Percentiles rank a stretch among this genome's conserved stretches.
phyloP scores from a whole-genome alignment of 805 yeast species.

The Debaryomyces castellii region DNA sequence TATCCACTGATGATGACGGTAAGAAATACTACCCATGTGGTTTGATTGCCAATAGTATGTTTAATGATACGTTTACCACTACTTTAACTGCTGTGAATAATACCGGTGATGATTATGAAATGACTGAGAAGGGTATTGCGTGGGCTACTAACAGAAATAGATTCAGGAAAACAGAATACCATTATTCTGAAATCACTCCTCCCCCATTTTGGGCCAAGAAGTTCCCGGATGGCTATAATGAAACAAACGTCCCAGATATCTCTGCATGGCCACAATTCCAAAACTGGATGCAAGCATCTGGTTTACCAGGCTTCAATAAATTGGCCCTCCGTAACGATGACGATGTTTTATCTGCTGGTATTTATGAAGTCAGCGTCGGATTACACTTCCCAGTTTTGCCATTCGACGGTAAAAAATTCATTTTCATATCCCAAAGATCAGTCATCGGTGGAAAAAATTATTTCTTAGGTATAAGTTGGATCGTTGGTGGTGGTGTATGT shows the following conservation, averaged over 20 bases:
- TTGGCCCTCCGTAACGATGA: conserved; percentile 62
- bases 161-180: conserved; percentile 42
- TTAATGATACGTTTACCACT: conserved; percentile 63
- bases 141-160: conserved; percentile 39
- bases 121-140: conserved; percentile 42
- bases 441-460: conserved; percentile 75
- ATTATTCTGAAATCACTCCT: conserved; percentile 37
- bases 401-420: conserved; percentile 64
- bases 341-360: conserved; percentile 54
- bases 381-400: conserved; percentile 77
- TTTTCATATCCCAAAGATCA: conserved; percentile 68
- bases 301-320: conserved; percentile 41
- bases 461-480: conserved; percentile 72
- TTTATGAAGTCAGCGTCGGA: conserved; percentile 64
- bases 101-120: conserved; percentile 24
- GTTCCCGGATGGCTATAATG: conserved; percentile 44
- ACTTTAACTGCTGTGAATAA: conserved; percentile 40
- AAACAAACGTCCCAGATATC: conserved; percentile 43
- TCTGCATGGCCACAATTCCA: conserved; percentile 45
- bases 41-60: conserved; percentile 74
- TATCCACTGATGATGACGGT: conserved; percentile 38
- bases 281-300: conserved; percentile 48
- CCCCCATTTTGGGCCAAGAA: conserved; percentile 47
- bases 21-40: conserved; percentile 78
- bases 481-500: conserved; percentile 73